Conservation (phyloP, 2,329 filamentous ascomycete species). For the Aspergillus japonicus region DNA sequence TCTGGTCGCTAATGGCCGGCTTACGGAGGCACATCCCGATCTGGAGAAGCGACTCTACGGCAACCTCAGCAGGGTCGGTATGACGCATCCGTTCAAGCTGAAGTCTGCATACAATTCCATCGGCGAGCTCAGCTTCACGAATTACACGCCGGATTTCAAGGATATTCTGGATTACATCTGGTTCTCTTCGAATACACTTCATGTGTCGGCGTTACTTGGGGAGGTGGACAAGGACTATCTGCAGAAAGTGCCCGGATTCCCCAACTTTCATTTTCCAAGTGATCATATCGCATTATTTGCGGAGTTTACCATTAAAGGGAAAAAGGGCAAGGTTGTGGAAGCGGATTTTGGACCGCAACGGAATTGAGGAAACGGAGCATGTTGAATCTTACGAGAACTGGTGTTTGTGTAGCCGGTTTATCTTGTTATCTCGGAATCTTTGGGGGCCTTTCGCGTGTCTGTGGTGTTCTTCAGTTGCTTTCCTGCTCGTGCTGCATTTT, state of each 20-base stretch:
- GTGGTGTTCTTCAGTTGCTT: slow-evolving; percentile 22
- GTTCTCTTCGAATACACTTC: slow-evolving; percentile 88
- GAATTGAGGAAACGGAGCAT: slow-evolving; percentile 38
- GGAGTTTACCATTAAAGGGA: slow-evolving; percentile 83
- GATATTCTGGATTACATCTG: slow-evolving; percentile 96
- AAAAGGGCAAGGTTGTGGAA: slow-evolving; percentile 73
- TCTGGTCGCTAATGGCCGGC: slow-evolving; percentile 74
- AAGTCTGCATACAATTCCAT: slow-evolving; percentile 86
- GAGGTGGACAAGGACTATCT: slow-evolving; percentile 84
- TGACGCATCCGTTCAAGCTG: slow-evolving; percentile 90
- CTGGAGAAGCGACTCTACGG: slow-evolving; percentile 81
- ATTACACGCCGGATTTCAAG: slow-evolving; percentile 91
- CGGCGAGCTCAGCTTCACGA: slow-evolving; percentile 87
- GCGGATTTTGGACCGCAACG: slow-evolving; percentile 59
- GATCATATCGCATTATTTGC: slow-evolving; percentile 89
- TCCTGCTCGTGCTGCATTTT: slow-evolving; percentile 17
- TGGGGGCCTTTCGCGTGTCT: slow-evolving; percentile 32
- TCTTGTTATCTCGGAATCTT: slow-evolving; percentile 43
- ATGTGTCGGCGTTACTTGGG: slow-evolving; percentile 79
- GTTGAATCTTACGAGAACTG: slow-evolving; percentile 38
- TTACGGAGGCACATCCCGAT: slow-evolving; percentile 77
- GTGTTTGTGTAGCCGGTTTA: slow-evolving; percentile 38
- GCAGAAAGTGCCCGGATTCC: slow-evolving; percentile 83
- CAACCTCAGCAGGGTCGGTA: slow-evolving; percentile 86
- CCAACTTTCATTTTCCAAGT: slow-evolving; percentile 90